These are phyloP conservation scores for Scenedesmus sp. DNA, from an alignment of 163 green algal species.

Conservation along the genomic window DNA sequence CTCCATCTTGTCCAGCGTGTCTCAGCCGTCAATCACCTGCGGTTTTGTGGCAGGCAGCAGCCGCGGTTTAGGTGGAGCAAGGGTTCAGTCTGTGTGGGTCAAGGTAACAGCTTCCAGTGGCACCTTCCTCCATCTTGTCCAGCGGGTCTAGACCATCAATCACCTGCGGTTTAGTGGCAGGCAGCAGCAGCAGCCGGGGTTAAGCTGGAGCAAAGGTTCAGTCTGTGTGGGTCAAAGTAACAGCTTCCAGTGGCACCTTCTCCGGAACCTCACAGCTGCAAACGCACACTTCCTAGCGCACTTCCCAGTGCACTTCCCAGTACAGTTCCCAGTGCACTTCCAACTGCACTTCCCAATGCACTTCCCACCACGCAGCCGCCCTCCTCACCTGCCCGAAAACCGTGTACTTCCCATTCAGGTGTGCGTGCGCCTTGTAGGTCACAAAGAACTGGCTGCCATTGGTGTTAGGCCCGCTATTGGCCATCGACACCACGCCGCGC, in stretches of 20 bases:
- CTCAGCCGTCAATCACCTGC: conserved; percentile 85
- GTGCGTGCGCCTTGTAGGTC: conserved; percentile 90
- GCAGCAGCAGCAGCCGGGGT: conserved; percentile 58
- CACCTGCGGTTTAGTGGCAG: conserved; percentile 89
- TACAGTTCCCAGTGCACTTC: too few relatives aligned
- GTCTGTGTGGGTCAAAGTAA: too few relatives aligned
- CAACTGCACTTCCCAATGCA: too few relatives aligned
- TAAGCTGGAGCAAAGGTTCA: too few relatives aligned
- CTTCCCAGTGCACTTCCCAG: too few relatives aligned
- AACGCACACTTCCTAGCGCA: too few relatives aligned
- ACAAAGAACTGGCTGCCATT: conserved; percentile 93
- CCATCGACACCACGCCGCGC: conserved; percentile 91
- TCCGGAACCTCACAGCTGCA: conserved; percentile 64
- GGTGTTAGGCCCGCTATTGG: conserved; percentile 92
- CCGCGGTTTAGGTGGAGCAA: neutral
- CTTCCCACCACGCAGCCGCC: neutral
- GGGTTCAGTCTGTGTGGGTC: too few relatives aligned
- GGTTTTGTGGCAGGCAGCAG: conserved; percentile 61
- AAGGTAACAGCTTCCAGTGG: conserved; percentile 50
- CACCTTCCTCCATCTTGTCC: conserved; percentile 96
- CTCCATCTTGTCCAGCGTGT: conserved; percentile 95
- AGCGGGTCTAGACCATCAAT: conserved; percentile 95
- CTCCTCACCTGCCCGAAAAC: conserved; percentile 57
- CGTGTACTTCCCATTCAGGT: conserved; percentile 90
- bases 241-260: conserved; percentile 75